Evolutionary conservation across 2,329 filamentous ascomycete species (phyloP).

Genomic region (Pyrenochaeta sp.): DNA sequence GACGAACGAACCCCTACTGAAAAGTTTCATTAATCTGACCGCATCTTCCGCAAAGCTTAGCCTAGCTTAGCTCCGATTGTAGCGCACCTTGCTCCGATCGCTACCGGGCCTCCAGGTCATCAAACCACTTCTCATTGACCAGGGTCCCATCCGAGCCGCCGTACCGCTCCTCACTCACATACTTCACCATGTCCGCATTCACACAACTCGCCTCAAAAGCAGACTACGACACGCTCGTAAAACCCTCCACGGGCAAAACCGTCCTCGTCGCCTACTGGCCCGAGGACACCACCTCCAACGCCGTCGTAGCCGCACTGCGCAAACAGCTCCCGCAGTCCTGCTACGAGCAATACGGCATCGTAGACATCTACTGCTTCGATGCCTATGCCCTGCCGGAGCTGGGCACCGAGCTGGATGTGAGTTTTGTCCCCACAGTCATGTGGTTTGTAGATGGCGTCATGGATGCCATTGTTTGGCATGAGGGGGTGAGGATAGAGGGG

Average conservation of each 20-base stretch:
- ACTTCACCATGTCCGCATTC: slow-evolving; percentile 8
- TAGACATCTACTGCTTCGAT: slow-evolving; percentile 33
- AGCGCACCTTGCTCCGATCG: not conserved
- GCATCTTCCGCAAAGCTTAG: not conserved
- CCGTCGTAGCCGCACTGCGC: slow-evolving; percentile 20
- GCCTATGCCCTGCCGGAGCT: slow-evolving; percentile 34
- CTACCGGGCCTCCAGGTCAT: not conserved
- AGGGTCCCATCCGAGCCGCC: not conserved
- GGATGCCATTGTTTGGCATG: slow-evolving; percentile 36
- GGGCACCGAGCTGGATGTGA: slow-evolving; percentile 26
- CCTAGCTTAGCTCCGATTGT: not conserved
- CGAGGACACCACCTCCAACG: slow-evolving; percentile 26
- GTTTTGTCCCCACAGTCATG: slow-evolving; percentile 35
- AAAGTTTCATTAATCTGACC: too few relatives aligned
- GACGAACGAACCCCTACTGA: too few relatives aligned
- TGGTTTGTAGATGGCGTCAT: slow-evolving; percentile 33
- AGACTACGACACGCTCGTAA: slow-evolving; percentile 26
- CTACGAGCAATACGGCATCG: slow-evolving; percentile 18
- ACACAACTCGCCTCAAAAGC: slow-evolving; percentile 23
- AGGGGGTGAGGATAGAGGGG: slow-evolving; percentile 30
- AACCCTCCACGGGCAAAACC: slow-evolving; percentile 26
- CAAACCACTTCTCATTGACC: not conserved
- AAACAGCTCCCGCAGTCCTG: slow-evolving; percentile 23
- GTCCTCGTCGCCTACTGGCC: slow-evolving; percentile 34
- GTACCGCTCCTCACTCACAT: not conserved